Percentiles rank a stretch among this genome's conserved stretches.
phyloP scores from a whole-genome alignment of 169 alveolate genomes.

The Plasmodium ovale region DNA sequence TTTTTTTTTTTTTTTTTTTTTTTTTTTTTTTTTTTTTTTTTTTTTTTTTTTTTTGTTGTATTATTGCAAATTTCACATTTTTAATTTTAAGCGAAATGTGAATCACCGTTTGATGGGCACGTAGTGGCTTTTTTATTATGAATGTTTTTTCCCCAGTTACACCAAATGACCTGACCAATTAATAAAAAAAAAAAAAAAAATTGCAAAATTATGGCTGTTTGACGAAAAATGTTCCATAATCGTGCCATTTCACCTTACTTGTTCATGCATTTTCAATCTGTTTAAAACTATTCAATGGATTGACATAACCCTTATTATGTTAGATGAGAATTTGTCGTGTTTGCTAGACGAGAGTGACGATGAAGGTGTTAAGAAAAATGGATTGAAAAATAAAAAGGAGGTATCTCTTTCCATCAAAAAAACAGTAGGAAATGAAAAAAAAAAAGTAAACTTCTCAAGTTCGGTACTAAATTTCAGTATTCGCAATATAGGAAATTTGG shows the following conservation, averaged over 20 bases:
- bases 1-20: too few species aligned
- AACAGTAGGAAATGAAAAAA: not conserved
- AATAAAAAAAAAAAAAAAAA: too few species aligned
- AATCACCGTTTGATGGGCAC: too few species aligned
- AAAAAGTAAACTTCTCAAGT: conserved; percentile 2
- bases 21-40: too few species aligned
- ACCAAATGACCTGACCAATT: too few species aligned
- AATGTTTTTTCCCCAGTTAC: too few species aligned
- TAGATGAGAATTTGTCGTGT: conserved; percentile 75
- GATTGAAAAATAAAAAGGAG: conserved; percentile 15
- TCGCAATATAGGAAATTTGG: conserved; percentile 50
- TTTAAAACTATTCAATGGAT: conserved; percentile 1
- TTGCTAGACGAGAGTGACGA: conserved; percentile 74
- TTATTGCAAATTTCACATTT: too few species aligned
- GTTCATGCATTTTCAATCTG: conserved; percentile 9
- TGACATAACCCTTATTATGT: conserved; percentile 27
- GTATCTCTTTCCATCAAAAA: not conserved
- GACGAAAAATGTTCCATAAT: not conserved
- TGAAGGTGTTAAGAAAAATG: conserved; percentile 30
- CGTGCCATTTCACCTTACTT: conserved; percentile 6
- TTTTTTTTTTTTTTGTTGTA: not conserved
- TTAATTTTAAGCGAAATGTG: too few species aligned
- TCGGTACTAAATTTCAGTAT: conserved; percentile 53
- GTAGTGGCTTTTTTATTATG: too few species aligned
- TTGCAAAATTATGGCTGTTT: conserved; percentile 13